Percentiles rank a stretch among this genome's conserved stretches.
These are phyloP conservation scores for Casuarina equisetifolia DNA, from an alignment of 306 rosid genomes.

Conservation along the genomic window DNA sequence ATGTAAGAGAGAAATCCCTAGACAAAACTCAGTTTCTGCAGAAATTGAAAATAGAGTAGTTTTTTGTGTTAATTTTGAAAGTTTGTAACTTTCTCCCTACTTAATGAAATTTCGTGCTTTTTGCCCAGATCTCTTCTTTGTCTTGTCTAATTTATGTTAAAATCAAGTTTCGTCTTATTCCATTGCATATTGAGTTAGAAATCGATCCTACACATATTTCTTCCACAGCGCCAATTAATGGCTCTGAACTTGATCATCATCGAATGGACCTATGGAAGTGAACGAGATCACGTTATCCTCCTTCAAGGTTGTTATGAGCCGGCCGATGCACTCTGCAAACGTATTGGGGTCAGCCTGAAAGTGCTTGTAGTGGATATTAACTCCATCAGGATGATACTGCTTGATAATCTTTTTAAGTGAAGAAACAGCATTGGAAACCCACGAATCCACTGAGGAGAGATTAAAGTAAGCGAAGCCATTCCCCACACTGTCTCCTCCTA, in stretches of 20 bases:
- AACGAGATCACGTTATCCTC: slow-evolving; percentile 46
- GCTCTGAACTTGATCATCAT: slow-evolving; percentile 55
- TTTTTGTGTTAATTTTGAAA: no score
- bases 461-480: slow-evolving; percentile 36
- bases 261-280: slow-evolving; percentile 84
- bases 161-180: no score
- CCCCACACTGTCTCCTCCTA: slow-evolving; percentile 63
- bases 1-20: no score
- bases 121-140: no score
- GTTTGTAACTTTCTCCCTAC: no score
- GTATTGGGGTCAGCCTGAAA: slow-evolving; percentile 56
- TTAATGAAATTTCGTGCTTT: no score
- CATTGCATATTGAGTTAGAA: no score
- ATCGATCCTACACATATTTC: no score
- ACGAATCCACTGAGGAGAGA: slow-evolving; percentile 62
- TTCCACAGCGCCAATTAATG: slow-evolving; percentile 74
- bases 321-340: slow-evolving; percentile 64
- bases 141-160: no score
- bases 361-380: slow-evolving; percentile 78
- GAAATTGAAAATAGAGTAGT: no score
- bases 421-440: slow-evolving; percentile 79
- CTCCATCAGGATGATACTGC: slow-evolving; percentile 57
- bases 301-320: slow-evolving; percentile 54
- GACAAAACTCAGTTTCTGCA: no score
- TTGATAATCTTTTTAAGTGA: slow-evolving; percentile 69